phyloP scores from a whole-genome alignment of 306 rosid species.

The Vigna mungo region DNA sequence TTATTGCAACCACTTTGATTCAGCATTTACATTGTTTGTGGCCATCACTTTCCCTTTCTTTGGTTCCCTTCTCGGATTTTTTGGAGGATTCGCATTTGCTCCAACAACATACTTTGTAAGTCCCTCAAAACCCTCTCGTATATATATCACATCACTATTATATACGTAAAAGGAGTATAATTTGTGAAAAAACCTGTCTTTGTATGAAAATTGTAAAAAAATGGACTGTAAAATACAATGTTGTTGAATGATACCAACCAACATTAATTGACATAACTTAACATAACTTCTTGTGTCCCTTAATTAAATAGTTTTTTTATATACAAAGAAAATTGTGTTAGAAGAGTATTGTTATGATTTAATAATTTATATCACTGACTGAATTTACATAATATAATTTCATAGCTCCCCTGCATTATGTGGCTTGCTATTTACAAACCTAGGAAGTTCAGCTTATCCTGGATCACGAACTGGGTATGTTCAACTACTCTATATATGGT shows the following conservation, averaged over 20 bases:
- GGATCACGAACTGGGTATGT: slow-evolving; percentile 79
- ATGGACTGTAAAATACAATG: no score
- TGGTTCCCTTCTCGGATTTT: slow-evolving; percentile 67
- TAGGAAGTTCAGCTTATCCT: slow-evolving; percentile 59
- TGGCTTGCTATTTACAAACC: slow-evolving; percentile 79
- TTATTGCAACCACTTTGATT: slow-evolving; percentile 3
- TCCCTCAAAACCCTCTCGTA: not conserved
- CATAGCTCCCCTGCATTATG: slow-evolving; percentile 76
- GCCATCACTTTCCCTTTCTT: slow-evolving; percentile 80
- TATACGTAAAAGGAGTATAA: no score
- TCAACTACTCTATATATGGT: not conserved
- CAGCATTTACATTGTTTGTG: slow-evolving; percentile 76
- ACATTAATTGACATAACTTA: no score
- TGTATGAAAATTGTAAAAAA: no score
- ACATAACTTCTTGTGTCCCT: no score
- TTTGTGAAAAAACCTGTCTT: no score
- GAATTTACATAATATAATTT: not conserved
- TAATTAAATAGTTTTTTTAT: not conserved
- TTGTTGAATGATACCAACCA: no score
- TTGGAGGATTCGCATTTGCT: slow-evolving; percentile 85
- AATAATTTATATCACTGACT: slow-evolving; percentile 2
- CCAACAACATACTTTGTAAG: slow-evolving; percentile 81
- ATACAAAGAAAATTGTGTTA: no score
- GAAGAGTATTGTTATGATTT: not conserved
- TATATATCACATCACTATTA: no score